Evolutionary conservation across 2,329 filamentous ascomycete species (phyloP), one percentile per base, ranked within the genome.

Genomic region (Cadophora luteo-olivacea): DNA sequence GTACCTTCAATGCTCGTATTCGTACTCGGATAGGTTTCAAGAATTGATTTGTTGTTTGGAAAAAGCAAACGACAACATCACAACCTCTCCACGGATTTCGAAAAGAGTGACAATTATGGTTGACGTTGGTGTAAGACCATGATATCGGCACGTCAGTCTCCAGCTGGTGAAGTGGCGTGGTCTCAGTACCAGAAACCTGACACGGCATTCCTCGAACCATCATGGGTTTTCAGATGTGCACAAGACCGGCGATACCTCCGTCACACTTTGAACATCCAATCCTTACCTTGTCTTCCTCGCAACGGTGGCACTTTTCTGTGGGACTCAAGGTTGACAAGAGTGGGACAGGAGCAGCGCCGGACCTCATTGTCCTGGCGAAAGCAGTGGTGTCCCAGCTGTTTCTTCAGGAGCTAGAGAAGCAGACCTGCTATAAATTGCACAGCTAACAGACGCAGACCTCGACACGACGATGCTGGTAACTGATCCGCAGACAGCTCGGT

Each of bases 181-280:
- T 22, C 22, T 22, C 45, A 49, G 19, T 1, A 22, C 22, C 5
- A 49, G 45, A 49, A 49, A 58, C 32, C 36, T 33, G 4, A 25
- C 8, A 38, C 12, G 19, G 55, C 8, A 41, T 38, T 58, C 19
- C 22, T 16, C 11, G 16, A 45, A 11, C 19, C 33, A 41, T 0
- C 33, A 58, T 58, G 33, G 55, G 7, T 38, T 24, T 58, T 41
- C 9, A 24, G 6, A 49, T 22, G n/a, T 49, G 45, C 45, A 49
- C 45, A 52, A 29, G 61, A 52, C 61, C 61, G 61, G 61, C 6
- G 61, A 38, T 38, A 36, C 61, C 61, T 63, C 61, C 61, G 48
- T 24, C 11, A 14, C 3, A 14, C 5, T 11, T 19, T 12, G 25
- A 33, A 33, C 6, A 45, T 32, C 36, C 29, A 29, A 29, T 33